Evolutionary conservation across 768 basidiomycete genomes (phyloP), one percentile per base, ranked within the genome.

Genomic region (Favolaschia claudopus): DNA sequence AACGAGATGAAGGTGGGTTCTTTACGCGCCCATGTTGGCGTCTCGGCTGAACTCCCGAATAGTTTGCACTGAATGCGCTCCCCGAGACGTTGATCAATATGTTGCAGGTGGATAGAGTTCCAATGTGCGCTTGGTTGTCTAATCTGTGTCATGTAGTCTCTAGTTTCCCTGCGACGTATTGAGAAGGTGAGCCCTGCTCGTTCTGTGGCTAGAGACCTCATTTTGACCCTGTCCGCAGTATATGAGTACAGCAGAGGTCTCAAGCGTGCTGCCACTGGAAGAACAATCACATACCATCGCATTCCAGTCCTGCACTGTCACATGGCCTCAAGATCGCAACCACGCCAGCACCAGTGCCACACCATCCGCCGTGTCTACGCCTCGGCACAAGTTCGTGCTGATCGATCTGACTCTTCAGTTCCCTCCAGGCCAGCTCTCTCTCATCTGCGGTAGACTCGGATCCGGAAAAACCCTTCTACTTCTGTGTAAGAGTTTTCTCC

Each of bases 1-100:
- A 82, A 83, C 48, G 92, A 95, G 74, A 87, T 96, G 83, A 90
- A 91, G 68, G n/a, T n/a, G n/a, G n/a, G n/a, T n/a, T n/a, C n/a
- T n/a, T n/a, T n/a, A n/a, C n/a, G n/a, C n/a, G n/a, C n/a, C n/a
- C n/a, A n/a, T n/a, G n/a, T n/a, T n/a, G n/a, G n/a, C n/a, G n/a
- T n/a, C n/a, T n/a, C n/a, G n/a, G n/a, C n/a, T n/a, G n/a, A n/a
- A n/a, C n/a, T n/a, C n/a, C n/a, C n/a, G n/a, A n/a, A n/a, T n/a
- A n/a, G n/a, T n/a, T n/a, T n/a, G n/a, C n/a, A n/a, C n/a, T n/a
- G n/a, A 94, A 89, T 65, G 91, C 90, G 1, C 82, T 97, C 6
- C 95, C 95, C 0, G 94, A 96, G 72, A 94, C 93, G 0, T 88
- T 96, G 68, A 93, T 97, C 72, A 92, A 93, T 67, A 82, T 93